Percentiles rank a stretch among this genome's conserved stretches.
Evolutionary conservation across 768 basidiomycete species (phyloP).

Genomic region (Cyathus striatus): DNA sequence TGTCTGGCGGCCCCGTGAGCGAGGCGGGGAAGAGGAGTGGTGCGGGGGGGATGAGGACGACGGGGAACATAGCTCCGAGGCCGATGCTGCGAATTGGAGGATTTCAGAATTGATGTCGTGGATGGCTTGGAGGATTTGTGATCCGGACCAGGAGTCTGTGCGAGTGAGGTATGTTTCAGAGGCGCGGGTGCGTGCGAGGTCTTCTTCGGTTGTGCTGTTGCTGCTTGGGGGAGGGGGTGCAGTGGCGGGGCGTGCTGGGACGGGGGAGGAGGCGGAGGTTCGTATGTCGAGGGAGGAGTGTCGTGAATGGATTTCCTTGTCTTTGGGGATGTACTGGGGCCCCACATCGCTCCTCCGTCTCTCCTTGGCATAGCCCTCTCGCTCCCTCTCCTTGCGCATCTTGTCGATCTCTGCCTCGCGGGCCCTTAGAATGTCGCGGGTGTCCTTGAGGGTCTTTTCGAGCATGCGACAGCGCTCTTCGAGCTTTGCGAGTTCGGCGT

Average conservation of each 20-base stretch:
- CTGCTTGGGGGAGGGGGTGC: slow-evolving; percentile 10
- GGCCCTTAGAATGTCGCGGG: slow-evolving; percentile 49
- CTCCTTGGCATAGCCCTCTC: slow-evolving; percentile 25
- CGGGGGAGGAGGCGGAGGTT: slow-evolving; percentile 9
- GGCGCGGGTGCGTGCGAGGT: slow-evolving; percentile 51
- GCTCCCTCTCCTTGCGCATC: slow-evolving; percentile 34
- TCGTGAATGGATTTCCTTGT: slow-evolving; percentile 11
- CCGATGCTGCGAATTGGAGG: slow-evolving; percentile 73
- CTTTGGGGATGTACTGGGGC: slow-evolving; percentile 10
- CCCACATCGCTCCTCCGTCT: slow-evolving; percentile 25
- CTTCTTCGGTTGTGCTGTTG: no score
- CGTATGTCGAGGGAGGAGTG: slow-evolving; percentile 27
- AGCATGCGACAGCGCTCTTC: slow-evolving; percentile 60
- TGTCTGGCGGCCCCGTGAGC: no score
- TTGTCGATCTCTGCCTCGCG: slow-evolving; percentile 59
- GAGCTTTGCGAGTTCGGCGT: slow-evolving; percentile 47
- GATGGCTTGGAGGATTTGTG: slow-evolving; percentile 73
- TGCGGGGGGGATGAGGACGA: no score
- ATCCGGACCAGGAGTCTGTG: slow-evolving; percentile 71
- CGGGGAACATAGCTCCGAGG: slow-evolving; percentile 69
- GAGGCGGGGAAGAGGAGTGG: no score
- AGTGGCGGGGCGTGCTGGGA: neutral
- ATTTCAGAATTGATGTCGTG: slow-evolving; percentile 80
- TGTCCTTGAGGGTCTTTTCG: slow-evolving; percentile 61
- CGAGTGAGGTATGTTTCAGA: slow-evolving; percentile 69